Evolutionary conservation across 345 rosid genomes (phyloP), one percentile per base, ranked within the genome.

Genomic region (Eucalyptus pauciflora): DNA sequence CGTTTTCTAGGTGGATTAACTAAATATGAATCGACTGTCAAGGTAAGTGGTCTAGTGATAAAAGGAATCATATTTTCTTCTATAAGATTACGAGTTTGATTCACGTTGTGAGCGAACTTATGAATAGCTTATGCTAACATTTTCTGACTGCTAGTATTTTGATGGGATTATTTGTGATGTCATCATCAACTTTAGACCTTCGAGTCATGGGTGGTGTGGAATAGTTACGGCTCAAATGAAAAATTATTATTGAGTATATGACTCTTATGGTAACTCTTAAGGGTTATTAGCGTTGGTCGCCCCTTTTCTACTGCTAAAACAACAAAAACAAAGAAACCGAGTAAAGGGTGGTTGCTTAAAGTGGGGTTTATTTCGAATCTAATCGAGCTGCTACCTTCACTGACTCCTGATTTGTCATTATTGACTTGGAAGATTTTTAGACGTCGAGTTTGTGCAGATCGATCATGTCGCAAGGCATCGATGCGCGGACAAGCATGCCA

Each of bases 231-330:
- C 45, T 33, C 80, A 5, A 33, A 69, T 11, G 2, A 13, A n/a
- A 67, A 14, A 7, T 4, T 67, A 20, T 5, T 8, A 3, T 1
- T 18, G 0, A 33, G 25, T 33, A 33, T 33, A 69, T 4, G 76
- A n/a, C 41, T n/a, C 41, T 15, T 67, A 67, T 64, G 71, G 29
- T 31, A n/a, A 67, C 3, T 10, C 24, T 69, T 8, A 17, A 3
- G 45, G 10, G 13, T 69, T 2, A 2, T 17, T 16, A 16, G 6
- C 43, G 0, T 31, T 69, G 12, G 0, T 69, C 4, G 1, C 12
- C 43, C 2, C 80, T 17, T 33, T 69, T 69, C 13, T 33, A 69
- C 45, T 13, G 4, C 41, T 69, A 33, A 67, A 31, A 31, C 80
- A 62, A 62, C 17, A 62, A 27, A 62, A 29, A 29, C 33, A 69